phyloP scores from a whole-genome alignment of 371 early-diverging fungal species.

The Mucor indicus region DNA sequence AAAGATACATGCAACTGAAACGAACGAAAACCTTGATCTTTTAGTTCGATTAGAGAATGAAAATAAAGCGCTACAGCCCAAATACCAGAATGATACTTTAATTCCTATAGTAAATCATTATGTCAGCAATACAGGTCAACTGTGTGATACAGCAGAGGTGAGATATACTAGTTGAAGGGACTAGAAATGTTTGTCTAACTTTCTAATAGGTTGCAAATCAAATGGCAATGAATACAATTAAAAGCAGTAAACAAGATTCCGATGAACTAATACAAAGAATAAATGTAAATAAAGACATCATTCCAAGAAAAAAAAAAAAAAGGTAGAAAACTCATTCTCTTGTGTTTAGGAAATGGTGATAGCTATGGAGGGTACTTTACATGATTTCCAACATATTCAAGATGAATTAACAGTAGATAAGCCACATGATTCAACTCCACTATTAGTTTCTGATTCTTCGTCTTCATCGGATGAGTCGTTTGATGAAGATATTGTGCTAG shows the following conservation, averaged over 20 bases:
- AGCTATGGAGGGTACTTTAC: conserved; percentile 21
- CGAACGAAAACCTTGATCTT: conserved; percentile 15
- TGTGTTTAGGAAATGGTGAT: conserved; percentile 14
- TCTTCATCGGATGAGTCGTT: conserved; percentile 2
- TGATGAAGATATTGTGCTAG: conserved; percentile 5
- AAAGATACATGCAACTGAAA: conserved; percentile 11
- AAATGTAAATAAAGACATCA: conserved; percentile 4
- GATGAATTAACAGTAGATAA: background rate
- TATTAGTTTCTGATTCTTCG: conserved; percentile 4
- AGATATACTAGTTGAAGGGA: background rate
- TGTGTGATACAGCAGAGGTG: conserved; percentile 22
- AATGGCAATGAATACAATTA: background rate
- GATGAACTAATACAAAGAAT: conserved; percentile 19
- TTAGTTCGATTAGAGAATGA: conserved; percentile 13
- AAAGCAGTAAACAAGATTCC: conserved; percentile 4
- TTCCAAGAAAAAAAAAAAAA: background rate
- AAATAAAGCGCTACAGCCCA: conserved; percentile 3
- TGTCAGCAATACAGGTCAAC: conserved; percentile 6
- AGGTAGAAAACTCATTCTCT: background rate
- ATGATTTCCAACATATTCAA: conserved; percentile 2
- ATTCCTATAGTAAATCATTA: background rate
- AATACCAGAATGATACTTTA: background rate
- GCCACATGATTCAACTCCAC: background rate
- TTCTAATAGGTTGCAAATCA: conserved; percentile 11
- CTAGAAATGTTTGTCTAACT: no score